phyloP scores from a whole-genome alignment of 2,329 filamentous ascomycete species.

The Neofusicoccum parvum region DNA sequence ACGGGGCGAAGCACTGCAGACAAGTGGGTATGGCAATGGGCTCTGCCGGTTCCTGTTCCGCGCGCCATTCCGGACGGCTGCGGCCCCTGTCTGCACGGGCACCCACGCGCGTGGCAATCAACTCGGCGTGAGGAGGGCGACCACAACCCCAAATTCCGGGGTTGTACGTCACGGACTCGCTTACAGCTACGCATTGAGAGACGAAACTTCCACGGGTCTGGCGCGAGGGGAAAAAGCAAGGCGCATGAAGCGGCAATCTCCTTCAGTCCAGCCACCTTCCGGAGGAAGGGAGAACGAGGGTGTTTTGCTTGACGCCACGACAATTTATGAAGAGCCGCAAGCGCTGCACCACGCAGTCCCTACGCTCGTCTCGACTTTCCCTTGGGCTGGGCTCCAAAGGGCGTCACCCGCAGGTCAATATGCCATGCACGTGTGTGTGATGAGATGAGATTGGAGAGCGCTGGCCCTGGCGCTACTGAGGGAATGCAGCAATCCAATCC shows the following conservation, averaged over 20 bases:
- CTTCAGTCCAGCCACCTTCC: background rate
- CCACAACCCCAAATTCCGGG: conserved; percentile 8
- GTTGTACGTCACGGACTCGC: conserved; percentile 4
- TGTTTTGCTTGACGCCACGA: conserved; percentile 16
- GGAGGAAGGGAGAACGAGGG: background rate
- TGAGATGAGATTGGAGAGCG: conserved; percentile 1
- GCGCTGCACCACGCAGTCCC: background rate
- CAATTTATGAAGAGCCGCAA: conserved; percentile 13
- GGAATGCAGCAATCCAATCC: conserved; percentile 11
- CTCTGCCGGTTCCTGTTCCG: conserved; percentile 9
- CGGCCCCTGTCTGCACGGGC: conserved; percentile 1
- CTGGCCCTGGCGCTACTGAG: background rate
- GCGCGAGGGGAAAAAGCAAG: background rate
- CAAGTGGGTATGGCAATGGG: conserved; percentile 6
- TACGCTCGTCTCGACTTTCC: background rate
- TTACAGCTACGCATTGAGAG: background rate
- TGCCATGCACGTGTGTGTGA: conserved; percentile 12
- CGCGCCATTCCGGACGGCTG: background rate
- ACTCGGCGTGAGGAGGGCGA: background rate
- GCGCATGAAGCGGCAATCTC: conserved; percentile 17
- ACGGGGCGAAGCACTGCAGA: background rate
- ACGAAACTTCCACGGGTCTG: background rate
- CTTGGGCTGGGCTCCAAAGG: background rate
- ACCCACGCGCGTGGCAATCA: background rate
- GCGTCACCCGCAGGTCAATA: conserved; percentile 7